Evolutionary conservation across 345 rosid species (phyloP), one percentile per base, ranked within the genome.

Genomic region (Erysimum cheiranthoides): DNA sequence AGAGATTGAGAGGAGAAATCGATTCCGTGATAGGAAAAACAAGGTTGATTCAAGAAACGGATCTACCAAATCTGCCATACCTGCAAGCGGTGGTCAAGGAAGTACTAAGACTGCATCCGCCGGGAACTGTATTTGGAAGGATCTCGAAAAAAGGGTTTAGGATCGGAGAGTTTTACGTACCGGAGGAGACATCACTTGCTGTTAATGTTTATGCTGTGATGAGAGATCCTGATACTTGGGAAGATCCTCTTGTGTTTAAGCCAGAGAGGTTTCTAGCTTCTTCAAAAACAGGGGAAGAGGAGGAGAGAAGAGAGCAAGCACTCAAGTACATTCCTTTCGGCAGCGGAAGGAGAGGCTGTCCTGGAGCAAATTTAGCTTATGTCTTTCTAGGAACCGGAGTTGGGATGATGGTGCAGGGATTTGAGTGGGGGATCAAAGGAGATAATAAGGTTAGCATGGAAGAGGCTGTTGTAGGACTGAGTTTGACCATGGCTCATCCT

Each of bases 301-400:
- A 61, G 34, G 73, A 76, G 45, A 83, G 86, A 57, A 82, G 86
- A 49, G 88, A 87, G 10, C 84, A 50, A 21, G 74, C 81, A 75
- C 86, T 81, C 39, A 82, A 84, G 16, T 39, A 83, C 25, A 0
- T 89, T 70, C 90, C 90, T 1, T 89, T 89, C 6, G 95, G 92
- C 9, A 84, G 85, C 57, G 90, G 89, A 52, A 81, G 86, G 78
- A 83, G 92, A 78, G 81, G 84, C 9, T 85, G 90, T 61, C 95
- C 88, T 3, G 89, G 94, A 61, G 80, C 76, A 5, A 56, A 87
- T 14, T 35, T 86, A 14, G 86, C 88, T 36, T 60, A 35, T 10
- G 18, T 17, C 45, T 60, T 60, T 10, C 2, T 60, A 16, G 46
- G 43, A 36, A 59, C 16, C 1, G 8, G 30, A 2, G 8, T 45